Base-by-base conservation (phyloP, 352 stramenopile genomes). In the Globisporangium perplexum region DNA sequence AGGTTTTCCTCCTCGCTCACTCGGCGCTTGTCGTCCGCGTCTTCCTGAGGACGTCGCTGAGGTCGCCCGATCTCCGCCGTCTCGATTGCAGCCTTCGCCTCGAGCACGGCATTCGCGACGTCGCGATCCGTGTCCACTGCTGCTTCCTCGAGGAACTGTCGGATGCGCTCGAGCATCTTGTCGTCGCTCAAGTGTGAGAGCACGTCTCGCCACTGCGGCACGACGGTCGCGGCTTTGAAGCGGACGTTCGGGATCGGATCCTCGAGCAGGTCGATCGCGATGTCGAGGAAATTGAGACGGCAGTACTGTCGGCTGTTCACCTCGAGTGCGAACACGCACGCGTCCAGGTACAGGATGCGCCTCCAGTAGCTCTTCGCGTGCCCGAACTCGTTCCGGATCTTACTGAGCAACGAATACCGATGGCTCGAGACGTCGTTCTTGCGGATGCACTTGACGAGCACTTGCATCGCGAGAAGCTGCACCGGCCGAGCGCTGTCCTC, bases 251-350 rank as follows among this genome's bases (percentile, higher is more conserved):
- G 79, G 6, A 93, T 63, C 2, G 72, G 59, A 17, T 93, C 83
- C 10, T 90, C 83, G 7, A 93, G 55, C 14, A 93, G 50, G 52
- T 93, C 83, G 47, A 93, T 72, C 11, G 77, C 83, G 7, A 86
- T 69, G 44, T 90, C 78, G 5, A 93, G 51, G 49, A 88, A 93
- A 52, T 90, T 90, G 36, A 74, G 63, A 7, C 79, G 72, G 50
- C 69, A 88, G 56, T 93, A 93, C 33, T 90, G 67, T 17, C 74
- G 66, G 59, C 80, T 90, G 60, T 93, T 90, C 35, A 83, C 62
- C 23, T 59, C 66, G 7, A 83, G 56, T 15, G 83, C 79, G 53
- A 74, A 81, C 28, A 72, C 59, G 30, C 83, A 88, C 0, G 77
- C 77, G 22, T 93, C 83, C 0, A 93, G 60, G 47, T 85, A 93